phyloP scores from a whole-genome alignment of 495 filamentous ascomycete genomes.

The Oleoguttula mirabilis region DNA sequence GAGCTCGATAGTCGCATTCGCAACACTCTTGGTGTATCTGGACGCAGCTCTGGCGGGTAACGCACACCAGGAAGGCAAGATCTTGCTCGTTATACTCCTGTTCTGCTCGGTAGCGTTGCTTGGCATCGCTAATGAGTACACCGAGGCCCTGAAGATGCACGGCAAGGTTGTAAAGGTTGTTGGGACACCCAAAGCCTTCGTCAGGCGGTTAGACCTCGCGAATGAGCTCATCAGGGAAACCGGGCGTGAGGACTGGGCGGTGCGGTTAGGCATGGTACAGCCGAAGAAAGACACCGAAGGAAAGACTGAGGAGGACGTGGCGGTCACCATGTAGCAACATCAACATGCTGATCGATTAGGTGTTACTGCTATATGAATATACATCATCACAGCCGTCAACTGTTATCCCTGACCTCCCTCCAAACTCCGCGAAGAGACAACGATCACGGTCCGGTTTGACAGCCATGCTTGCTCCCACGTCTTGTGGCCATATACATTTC shows the following conservation, averaged over 20 bases:
- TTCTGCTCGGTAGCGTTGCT: constrained; percentile 39
- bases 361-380: too few relatives aligned
- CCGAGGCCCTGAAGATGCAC: constrained; percentile 23
- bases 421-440: too few relatives aligned
- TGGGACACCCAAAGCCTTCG: constrained; percentile 24
- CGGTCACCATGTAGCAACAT: constrained; percentile 3
- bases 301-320: background rate
- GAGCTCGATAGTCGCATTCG: constrained; percentile 34
- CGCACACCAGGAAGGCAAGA: constrained; percentile 35
- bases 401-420: too few relatives aligned
- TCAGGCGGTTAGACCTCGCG: constrained; percentile 29
- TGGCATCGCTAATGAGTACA: constrained; percentile 36
- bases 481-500: constrained; percentile 21
- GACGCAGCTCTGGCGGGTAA: constrained; percentile 42
- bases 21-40: constrained; percentile 45
- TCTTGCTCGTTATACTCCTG: constrained; percentile 39
- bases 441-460: background rate
- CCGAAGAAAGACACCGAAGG: constrained; percentile 1
- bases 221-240: constrained; percentile 29
- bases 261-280: constrained; percentile 28
- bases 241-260: constrained; percentile 31
- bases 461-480: constrained; percentile 8
- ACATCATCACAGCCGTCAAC: too few relatives aligned
- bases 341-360: too few relatives aligned
- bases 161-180: constrained; percentile 20